These are phyloP conservation scores for Cucumis cinereus DNA, from an alignment of 306 rosid genomes.

Conservation along the genomic window DNA sequence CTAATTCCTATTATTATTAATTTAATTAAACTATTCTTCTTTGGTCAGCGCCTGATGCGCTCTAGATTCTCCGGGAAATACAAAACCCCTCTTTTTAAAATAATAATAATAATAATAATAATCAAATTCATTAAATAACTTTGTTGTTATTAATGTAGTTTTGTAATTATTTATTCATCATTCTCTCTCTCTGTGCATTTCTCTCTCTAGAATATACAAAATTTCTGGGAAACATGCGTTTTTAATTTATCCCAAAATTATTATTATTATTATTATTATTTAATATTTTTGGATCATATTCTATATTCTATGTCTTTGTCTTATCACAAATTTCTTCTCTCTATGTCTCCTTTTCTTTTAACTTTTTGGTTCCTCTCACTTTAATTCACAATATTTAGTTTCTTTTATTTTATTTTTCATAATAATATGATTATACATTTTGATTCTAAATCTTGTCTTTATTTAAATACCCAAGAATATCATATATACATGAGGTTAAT, in stretches of 20 bases:
- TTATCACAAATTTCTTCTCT: constrained; percentile 17
- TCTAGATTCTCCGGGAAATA: constrained; percentile 81
- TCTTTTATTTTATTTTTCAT: too few relatives aligned
- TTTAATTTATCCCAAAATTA: too few relatives aligned
- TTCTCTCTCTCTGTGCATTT: background rate
- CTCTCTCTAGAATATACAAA: background rate
- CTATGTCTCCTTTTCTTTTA: background rate
- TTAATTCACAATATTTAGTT: background rate
- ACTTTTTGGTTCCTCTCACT: background rate
- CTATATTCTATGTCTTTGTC: constrained; percentile 66
- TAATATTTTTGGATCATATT: constrained; percentile 8
- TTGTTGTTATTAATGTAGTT: too few relatives aligned
- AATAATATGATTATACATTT: too few relatives aligned
- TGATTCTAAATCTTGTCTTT: too few relatives aligned
- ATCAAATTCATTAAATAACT: too few relatives aligned
- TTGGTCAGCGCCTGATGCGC: constrained; percentile 99
- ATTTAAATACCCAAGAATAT: too few relatives aligned
- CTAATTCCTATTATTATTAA: background rate
- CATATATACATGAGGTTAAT: too few relatives aligned
- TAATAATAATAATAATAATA: too few relatives aligned
- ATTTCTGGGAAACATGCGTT: background rate
- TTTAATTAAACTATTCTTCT: constrained; percentile 11
- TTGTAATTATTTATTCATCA: background rate
- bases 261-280: too few relatives aligned
- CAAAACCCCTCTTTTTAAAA: background rate